Conservation (phyloP, 139 green algal genomes). For the Picochlorum costavermella region DNA sequence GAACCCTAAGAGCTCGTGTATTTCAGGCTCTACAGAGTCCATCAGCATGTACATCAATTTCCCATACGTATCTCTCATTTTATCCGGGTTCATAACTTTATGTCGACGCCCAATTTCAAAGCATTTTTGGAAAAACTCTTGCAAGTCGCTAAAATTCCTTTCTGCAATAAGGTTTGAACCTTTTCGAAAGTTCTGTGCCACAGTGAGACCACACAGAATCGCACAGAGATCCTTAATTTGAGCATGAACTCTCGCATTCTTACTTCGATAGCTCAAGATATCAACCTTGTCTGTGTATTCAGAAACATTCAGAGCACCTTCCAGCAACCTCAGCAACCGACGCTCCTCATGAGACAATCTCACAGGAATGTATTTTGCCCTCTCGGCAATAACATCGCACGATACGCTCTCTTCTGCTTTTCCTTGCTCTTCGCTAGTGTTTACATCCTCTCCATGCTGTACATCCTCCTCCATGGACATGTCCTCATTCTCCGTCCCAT, state of each 20-base stretch:
- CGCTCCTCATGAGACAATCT: slow-evolving; percentile 64
- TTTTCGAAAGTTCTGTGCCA: slow-evolving; percentile 74
- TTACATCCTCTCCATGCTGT: slow-evolving; percentile 15
- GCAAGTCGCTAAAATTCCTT: slow-evolving; percentile 64
- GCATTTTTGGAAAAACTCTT: slow-evolving; percentile 62
- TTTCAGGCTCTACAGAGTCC: slow-evolving; percentile 47
- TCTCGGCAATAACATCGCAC: slow-evolving; percentile 38
- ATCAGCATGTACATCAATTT: slow-evolving; percentile 72
- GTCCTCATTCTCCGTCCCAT: not conserved
- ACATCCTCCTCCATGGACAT: not conserved
- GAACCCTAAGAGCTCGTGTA: slow-evolving; percentile 81
- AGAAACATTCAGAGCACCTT: slow-evolving; percentile 78
- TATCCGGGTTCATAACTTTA: slow-evolving; percentile 93
- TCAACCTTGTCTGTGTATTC: slow-evolving; percentile 94
- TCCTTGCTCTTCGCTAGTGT: slow-evolving; percentile 4
- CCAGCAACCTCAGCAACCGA: slow-evolving; percentile 70
- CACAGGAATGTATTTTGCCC: slow-evolving; percentile 50
- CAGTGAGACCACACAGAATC: slow-evolving; percentile 72
- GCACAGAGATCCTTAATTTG: slow-evolving; percentile 84
- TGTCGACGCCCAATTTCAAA: slow-evolving; percentile 85
- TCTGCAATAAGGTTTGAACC: slow-evolving; percentile 79
- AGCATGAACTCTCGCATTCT: slow-evolving; percentile 58
- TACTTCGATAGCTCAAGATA: slow-evolving; percentile 70
- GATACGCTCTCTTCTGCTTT: not conserved
- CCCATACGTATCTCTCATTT: slow-evolving; percentile 86